These are phyloP conservation scores for Sonneratia alba DNA, from an alignment of 345 rosid genomes.

Conservation along the genomic window DNA sequence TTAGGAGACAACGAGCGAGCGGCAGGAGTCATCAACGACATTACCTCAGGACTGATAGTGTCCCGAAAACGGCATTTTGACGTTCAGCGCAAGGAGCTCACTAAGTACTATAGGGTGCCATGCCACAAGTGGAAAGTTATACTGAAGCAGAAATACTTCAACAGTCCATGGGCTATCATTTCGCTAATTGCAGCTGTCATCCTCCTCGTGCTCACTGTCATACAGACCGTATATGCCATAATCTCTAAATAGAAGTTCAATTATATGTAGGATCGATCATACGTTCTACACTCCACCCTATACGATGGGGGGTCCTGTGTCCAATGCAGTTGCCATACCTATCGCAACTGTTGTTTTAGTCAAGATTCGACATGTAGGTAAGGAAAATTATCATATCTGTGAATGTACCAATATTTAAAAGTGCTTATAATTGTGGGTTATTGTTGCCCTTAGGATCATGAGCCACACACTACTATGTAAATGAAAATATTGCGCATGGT, in stretches of 20 bases:
- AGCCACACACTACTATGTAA: no score
- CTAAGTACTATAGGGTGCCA: not conserved
- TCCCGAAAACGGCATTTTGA: not conserved
- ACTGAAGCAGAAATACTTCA: constrained; percentile 10
- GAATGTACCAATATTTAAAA: no score
- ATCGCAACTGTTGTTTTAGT: no score
- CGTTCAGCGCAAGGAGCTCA: not conserved
- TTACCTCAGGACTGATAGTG: accelerated
- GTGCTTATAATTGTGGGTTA: no score
- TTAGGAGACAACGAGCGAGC: not conserved
- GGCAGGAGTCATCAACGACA: not conserved
- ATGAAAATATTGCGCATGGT: no score
- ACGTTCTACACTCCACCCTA: no score
- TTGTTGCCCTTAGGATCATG: no score
- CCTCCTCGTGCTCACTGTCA: constrained; percentile 7
- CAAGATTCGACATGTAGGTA: no score
- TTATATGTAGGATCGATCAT: not conserved
- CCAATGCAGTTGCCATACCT: no score
- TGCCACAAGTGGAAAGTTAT: not conserved
- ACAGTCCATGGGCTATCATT: constrained; percentile 15
- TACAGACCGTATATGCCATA: constrained; percentile 4
- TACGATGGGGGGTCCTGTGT: no score
- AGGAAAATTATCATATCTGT: no score
- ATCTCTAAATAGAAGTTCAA: not conserved
- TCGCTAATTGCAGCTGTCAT: constrained; percentile 7